Evolutionary conservation across 345 rosid genomes (phyloP).

Genomic region (Euclidium syriacum): DNA sequence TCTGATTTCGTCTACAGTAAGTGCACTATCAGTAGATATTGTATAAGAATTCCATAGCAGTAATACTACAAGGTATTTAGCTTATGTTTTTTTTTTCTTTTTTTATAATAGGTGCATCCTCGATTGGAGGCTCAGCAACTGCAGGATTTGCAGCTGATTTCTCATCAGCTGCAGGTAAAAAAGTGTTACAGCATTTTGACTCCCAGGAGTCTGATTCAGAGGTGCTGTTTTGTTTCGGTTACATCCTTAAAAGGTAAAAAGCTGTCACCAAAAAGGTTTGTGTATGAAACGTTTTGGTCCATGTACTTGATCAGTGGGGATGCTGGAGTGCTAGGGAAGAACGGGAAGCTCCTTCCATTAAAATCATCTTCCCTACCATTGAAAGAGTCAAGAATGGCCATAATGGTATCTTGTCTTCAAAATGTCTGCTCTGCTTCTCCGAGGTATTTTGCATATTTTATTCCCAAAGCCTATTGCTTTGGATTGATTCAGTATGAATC

Average conservation of each 20-base stretch:
- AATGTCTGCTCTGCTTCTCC: conserved; percentile 74
- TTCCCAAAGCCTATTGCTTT: neutral
- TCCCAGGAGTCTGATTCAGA: conserved; percentile 97
- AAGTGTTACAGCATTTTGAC: conserved; percentile 43
- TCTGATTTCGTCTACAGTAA: conserved; percentile 78
- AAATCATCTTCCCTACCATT: conserved; percentile 76
- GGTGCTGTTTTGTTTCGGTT: conserved; percentile 39
- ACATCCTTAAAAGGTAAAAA: neutral
- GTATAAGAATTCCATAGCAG: neutral
- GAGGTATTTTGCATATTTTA: conserved; percentile 48
- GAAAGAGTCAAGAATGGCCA: conserved; percentile 66
- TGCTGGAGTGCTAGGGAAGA: conserved; percentile 89
- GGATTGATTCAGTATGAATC: neutral
- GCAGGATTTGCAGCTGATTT: conserved; percentile 75
- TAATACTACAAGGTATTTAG: neutral
- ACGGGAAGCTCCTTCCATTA: conserved; percentile 61
- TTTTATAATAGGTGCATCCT: conserved; percentile 57
- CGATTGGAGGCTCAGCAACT: conserved; percentile 71
- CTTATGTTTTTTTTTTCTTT: neutral
- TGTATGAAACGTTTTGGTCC: neutral
- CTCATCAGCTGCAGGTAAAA: conserved; percentile 82
- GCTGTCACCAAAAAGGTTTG: neutral
- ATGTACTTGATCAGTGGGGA: conserved; percentile 67
- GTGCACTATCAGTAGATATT: conserved; percentile 10
- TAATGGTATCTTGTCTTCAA: conserved; percentile 60